These are phyloP conservation scores for Naganishia liquefaciens DNA, from an alignment of 1,284 basidiomycete species.

Conservation along the genomic window DNA sequence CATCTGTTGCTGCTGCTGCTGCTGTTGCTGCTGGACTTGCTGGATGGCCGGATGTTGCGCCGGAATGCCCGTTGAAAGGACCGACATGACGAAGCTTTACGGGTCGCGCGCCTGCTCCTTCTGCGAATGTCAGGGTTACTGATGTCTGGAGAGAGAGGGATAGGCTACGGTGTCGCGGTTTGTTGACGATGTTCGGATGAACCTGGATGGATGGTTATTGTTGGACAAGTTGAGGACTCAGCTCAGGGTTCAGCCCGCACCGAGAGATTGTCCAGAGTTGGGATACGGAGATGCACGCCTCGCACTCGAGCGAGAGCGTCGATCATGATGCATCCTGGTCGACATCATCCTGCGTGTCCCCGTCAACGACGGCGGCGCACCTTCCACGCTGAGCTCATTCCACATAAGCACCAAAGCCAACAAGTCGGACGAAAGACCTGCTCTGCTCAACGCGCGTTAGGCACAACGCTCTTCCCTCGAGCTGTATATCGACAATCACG, in stretches of 20 bases:
- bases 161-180: neutral
- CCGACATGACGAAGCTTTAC: slow-evolving; percentile 2
- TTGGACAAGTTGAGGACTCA: no score
- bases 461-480: neutral
- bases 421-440: no score
- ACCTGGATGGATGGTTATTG: neutral
- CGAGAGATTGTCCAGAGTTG: slow-evolving; percentile 4
- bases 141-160: no score
- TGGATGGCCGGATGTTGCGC: slow-evolving; percentile 18
- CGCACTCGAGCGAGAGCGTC: no score
- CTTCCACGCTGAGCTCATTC: no score
- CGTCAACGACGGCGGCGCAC: no score
- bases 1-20: slow-evolving; percentile 16
- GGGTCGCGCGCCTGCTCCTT: no score
- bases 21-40: slow-evolving; percentile 23
- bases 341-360: neutral
- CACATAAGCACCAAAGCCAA: no score
- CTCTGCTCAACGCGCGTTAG: no score
- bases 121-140: neutral
- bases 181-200: slow-evolving; percentile 10
- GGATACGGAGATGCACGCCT: neutral
- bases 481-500: neutral
- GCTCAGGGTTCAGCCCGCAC: no score
- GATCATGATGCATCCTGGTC: neutral
- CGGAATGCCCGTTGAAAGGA: slow-evolving; percentile 13